Evolutionary conservation across 2,329 filamentous ascomycete species (phyloP), one percentile per base, ranked within the genome.

Genomic region (Cercospora sp.): DNA sequence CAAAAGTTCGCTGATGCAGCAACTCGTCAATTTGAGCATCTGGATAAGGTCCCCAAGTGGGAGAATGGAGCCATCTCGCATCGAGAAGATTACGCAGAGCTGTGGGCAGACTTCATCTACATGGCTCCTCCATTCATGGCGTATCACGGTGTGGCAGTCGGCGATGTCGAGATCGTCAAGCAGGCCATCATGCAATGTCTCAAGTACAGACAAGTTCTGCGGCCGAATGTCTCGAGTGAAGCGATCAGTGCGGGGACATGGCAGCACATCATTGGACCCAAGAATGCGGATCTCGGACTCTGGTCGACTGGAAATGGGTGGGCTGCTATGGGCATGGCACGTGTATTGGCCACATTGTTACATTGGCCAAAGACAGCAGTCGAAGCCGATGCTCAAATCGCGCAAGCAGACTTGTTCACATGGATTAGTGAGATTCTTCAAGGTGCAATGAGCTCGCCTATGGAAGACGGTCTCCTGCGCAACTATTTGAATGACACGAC

Each of bases 301-400:
- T 85, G 82, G 83, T 81, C 79, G 70, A 85, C 81, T 8, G 81
- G 83, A 0, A 85, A 84, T 71, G 84, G 75, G 3, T 85, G 82
- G 83, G 82, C 81, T 3, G 80, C 80, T 0, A 80, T 80, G 36
- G 84, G 84, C 0, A 83, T 84, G 78, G 75, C 78, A 9, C 76
- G 83, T 23, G 83, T 85, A 13, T 72, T 84, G 2, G 81, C 82
- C 9, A 84, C 82, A 8, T 71, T 82, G 12, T 8, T 69, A 7
- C 67, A 70, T 28, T 69, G 67, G 69, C 42, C 48, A 23, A 57
- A 26, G 3, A 64, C 65, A 12, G 48, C 48, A 3, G 61, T 45
- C 26, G 60, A 61, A 59, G 39, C 31, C n/a, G 36, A 69, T 20
- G 64, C 65, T 12, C 58, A 64, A n/a, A 61, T 67, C 8, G 60